phyloP scores from a whole-genome alignment of 164 flowering plant species.

The Umbilicus rupestris region DNA sequence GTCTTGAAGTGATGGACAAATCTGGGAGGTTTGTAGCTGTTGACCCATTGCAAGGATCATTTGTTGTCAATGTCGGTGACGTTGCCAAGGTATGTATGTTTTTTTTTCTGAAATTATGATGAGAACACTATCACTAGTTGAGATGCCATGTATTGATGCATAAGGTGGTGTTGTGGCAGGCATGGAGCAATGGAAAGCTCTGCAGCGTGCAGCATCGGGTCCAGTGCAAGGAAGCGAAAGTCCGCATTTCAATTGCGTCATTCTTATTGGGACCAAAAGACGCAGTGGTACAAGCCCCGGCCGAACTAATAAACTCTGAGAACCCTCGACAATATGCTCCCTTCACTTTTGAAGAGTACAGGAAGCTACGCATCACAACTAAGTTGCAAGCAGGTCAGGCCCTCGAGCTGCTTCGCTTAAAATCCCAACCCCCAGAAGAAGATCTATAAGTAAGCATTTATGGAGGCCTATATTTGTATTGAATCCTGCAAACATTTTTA shows the following conservation, averaged over 20 bases:
- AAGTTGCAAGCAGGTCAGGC: slow-evolving; percentile 55
- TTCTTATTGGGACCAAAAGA: slow-evolving; percentile 61
- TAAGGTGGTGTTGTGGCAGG: slow-evolving; percentile 21
- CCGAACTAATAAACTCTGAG: slow-evolving; percentile 30
- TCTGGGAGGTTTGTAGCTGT: slow-evolving; percentile 37
- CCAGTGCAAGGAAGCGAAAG: slow-evolving; percentile 43
- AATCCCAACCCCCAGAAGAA: slow-evolving; percentile 3
- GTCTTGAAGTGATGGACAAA: slow-evolving; percentile 60
- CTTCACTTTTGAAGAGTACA: slow-evolving; percentile 35
- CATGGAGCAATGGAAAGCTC: slow-evolving; percentile 73
- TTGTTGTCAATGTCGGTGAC: slow-evolving; percentile 73
- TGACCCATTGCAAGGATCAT: slow-evolving; percentile 48
- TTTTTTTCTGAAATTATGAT: background rate
- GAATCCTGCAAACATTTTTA: too few relatives aligned
- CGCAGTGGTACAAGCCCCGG: slow-evolving; percentile 36
- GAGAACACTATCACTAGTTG: background rate
- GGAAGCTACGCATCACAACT: slow-evolving; percentile 34
- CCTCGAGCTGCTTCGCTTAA: slow-evolving; percentile 27
- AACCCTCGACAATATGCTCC: slow-evolving; percentile 53
- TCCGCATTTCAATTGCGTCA: slow-evolving; percentile 50
- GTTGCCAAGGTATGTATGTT: slow-evolving; percentile 33
- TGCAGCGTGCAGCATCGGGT: slow-evolving; percentile 63
- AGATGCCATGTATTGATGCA: background rate
- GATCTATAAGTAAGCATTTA: background rate
- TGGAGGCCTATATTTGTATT: too few relatives aligned